These are phyloP conservation scores for Yamadazyma membranifaciens DNA, from an alignment of 1,139 yeast genomes.

Conservation along the genomic window DNA sequence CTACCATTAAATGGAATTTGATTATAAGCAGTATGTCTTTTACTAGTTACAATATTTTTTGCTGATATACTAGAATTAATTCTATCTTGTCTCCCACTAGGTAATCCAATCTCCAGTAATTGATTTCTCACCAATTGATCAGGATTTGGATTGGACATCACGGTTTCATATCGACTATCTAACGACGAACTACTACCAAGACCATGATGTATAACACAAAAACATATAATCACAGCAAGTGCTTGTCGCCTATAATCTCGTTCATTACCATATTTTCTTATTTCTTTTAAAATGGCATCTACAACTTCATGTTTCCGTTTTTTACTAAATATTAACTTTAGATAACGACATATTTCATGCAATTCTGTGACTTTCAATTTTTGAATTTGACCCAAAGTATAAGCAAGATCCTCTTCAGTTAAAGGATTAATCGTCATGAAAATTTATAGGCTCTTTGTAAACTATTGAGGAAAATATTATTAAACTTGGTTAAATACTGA, in stretches of 20 bases:
- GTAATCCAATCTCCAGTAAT: background rate
- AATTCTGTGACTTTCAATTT: background rate
- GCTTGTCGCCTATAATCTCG: background rate
- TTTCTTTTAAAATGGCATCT: background rate
- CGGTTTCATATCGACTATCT: background rate
- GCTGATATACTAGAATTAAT: too few species aligned
- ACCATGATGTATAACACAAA: background rate
- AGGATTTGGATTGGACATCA: background rate
- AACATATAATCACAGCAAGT: background rate
- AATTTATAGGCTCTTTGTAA: too few species aligned
- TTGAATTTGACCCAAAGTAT: too few species aligned
- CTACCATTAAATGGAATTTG: conserved; percentile 27
- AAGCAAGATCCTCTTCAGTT: too few species aligned
- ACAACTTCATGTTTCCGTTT: background rate
- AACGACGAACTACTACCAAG: background rate
- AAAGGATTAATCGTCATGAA: too few species aligned
- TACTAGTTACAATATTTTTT: background rate
- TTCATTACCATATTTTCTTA: background rate
- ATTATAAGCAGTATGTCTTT: background rate
- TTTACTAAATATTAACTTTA: background rate
- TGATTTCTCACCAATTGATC: background rate
- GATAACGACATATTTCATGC: background rate
- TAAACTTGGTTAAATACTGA: too few species aligned
- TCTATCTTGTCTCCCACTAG: background rate
- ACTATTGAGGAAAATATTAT: too few species aligned